Base-by-base conservation (phyloP, 768 basidiomycete species). In the Xanthoconium purpureum region DNA sequence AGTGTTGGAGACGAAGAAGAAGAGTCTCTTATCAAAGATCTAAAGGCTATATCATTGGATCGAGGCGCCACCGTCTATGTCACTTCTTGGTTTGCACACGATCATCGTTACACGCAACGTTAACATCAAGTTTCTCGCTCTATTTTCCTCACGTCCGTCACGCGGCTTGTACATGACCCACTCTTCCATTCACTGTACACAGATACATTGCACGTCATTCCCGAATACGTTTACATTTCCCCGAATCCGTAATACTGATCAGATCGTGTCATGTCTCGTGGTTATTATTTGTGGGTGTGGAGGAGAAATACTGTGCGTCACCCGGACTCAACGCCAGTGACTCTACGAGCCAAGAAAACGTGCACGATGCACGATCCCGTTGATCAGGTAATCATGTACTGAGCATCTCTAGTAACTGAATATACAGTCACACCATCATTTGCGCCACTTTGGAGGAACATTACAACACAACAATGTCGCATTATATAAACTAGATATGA, bases 1-100 rank as follows among this genome's bases (percentile, higher is more conserved):
- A n/a, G 52, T 30, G 24, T 39, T 68, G 51, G 49, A 61, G 44
- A 59, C 59, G 57, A 75, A 65, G 64, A 67, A 64, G 57, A 69
- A 54, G 55, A 52, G 63, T 30, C 24, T 60, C 3, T 48, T 64
- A 46, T 58, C 59, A 33, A 45, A 18, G 24, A 9, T 44, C 2
- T 61, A 42, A 54, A 24, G 18, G 30, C 12, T 33, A 7, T 38
- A 33, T 47, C 29, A 39, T 18, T 13, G 20, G 33, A 15, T 48
- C 14, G 39, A 29, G 14, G 20, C 39, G 17, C 33, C 17, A 40
- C 32, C 24, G 8, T 30, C 18, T 29, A 13, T 45, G 32, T 47
- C 14, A 13, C 38, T 32, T 56, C 9, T 40, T 0, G 36, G 15
- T 38, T 33, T 48, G 47, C 44, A 36, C 52, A 38, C n/a, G 43